Evolutionary conservation across 164 flowering plant species (phyloP).

Genomic region (Malania oleifera): DNA sequence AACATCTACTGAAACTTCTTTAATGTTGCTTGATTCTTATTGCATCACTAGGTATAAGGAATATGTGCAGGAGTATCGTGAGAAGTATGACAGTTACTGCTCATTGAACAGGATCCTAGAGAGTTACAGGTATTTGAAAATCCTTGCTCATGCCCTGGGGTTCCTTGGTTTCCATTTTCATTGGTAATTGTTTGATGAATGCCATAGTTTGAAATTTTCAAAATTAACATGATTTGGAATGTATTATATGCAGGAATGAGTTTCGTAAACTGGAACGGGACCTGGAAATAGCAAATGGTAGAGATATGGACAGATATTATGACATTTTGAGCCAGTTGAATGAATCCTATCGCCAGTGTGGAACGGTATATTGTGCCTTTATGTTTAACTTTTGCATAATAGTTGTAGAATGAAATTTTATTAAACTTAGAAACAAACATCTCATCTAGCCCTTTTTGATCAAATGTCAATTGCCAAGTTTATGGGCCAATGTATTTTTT

Average conservation of each 20-base stretch:
- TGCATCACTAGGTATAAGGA: conserved; percentile 67
- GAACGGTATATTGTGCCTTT: conserved; percentile 38
- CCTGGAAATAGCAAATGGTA: conserved; percentile 60
- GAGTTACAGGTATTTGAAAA: conserved; percentile 49
- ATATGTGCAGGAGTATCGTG: conserved; percentile 74
- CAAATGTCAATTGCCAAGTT: too few relatives aligned
- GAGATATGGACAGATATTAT: conserved; percentile 53
- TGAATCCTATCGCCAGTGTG: conserved; percentile 64
- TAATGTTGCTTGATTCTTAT: background rate
- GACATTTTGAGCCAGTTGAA: conserved; percentile 47
- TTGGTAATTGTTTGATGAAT: background rate
- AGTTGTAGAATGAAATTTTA: background rate
- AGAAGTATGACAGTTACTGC: conserved; percentile 67
- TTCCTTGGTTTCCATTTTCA: background rate
- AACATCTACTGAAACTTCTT: background rate
- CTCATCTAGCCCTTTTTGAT: too few relatives aligned
- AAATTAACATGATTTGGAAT: background rate
- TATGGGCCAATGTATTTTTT: too few relatives aligned
- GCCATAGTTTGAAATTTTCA: background rate
- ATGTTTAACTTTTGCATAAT: background rate
- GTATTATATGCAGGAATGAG: conserved; percentile 41
- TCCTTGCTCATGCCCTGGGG: background rate
- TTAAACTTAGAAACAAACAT: background rate
- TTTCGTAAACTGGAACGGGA: conserved; percentile 60
- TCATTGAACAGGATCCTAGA: conserved; percentile 65